Conservation (phyloP, 352 stramenopile genomes). For the Blastocystis sp. region DNA sequence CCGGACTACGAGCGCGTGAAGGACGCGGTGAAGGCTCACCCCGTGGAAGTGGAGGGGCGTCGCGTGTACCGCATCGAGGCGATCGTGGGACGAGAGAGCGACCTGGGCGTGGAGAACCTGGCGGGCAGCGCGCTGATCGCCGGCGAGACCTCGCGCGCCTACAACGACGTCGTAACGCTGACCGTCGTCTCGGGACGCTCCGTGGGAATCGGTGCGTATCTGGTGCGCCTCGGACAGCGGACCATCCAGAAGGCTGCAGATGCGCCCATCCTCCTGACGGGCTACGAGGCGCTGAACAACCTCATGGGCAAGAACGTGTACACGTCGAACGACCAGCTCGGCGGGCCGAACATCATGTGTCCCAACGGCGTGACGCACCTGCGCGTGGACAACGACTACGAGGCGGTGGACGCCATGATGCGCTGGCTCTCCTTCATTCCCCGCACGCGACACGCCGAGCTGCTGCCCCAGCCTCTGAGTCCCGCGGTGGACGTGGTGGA, state of each 20-base stretch:
- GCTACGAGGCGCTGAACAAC: conserved; percentile 99
- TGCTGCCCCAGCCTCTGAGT: conserved; percentile 75
- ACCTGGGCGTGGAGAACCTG: conserved; percentile 98
- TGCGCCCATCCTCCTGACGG: conserved; percentile 98
- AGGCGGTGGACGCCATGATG: conserved; percentile 88
- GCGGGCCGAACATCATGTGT: conserved; percentile 95
- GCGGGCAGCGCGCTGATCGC: conserved; percentile 97
- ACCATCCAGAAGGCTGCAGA: conserved; percentile 95
- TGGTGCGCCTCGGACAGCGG: conserved; percentile 95
- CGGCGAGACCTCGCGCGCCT: conserved; percentile 93
- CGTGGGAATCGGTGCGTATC: conserved; percentile 98
- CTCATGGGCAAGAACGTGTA: conserved; percentile 99
- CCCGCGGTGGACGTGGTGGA: conserved; percentile 80
- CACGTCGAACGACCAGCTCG: conserved; percentile 98
- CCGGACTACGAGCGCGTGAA: conserved; percentile 88
- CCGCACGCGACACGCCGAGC: conserved; percentile 78
- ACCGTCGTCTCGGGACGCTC: conserved; percentile 96
- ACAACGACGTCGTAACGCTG: conserved; percentile 97
- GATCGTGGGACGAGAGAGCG: conserved; percentile 92
- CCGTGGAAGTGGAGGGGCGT: conserved; percentile 77
- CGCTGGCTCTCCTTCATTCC: conserved; percentile 98
- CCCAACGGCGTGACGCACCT: conserved; percentile 98
- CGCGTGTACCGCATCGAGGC: conserved; percentile 89
- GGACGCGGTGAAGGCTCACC: conserved; percentile 76
- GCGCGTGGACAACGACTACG: conserved; percentile 90